Evolutionary conservation across 2,329 filamentous ascomycete species (phyloP).

Genomic region (Alternaria triticimaculans): DNA sequence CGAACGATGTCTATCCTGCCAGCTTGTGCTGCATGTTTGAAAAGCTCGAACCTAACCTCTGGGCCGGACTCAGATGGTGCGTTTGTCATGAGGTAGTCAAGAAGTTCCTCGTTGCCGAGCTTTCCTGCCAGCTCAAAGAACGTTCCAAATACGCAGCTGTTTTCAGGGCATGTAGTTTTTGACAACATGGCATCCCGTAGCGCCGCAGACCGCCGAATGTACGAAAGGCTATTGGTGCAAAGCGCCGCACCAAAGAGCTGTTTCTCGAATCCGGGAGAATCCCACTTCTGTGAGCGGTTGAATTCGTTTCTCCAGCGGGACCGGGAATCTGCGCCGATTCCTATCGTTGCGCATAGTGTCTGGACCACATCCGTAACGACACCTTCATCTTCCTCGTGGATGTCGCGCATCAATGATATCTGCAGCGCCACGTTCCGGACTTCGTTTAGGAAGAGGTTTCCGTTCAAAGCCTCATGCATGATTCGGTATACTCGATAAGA

Average conservation of each 20-base stretch:
- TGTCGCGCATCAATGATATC: too few relatives aligned
- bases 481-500: neutral
- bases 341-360: too few relatives aligned
- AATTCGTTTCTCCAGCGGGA: too few relatives aligned
- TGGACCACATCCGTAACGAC: neutral
- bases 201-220: neutral
- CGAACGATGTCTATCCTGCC: neutral
- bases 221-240: neutral
- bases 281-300: neutral
- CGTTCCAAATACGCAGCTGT: neutral
- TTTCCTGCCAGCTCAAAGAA: neutral
- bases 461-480: neutral
- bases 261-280: accelerated
- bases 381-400: neutral
- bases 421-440: neutral
- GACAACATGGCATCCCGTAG: neutral
- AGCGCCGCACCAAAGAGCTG: neutral
- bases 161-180: accelerated
- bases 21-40: accelerated
- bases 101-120: neutral
- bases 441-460: accelerated
- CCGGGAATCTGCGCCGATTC: too few relatives aligned
- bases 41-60: accelerated
- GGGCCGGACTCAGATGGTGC: accelerated
- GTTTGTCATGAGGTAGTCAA: neutral